These are phyloP conservation scores for Clonostachys rosea DNA, from an alignment of 2,329 filamentous ascomycete species.

Conservation along the genomic window DNA sequence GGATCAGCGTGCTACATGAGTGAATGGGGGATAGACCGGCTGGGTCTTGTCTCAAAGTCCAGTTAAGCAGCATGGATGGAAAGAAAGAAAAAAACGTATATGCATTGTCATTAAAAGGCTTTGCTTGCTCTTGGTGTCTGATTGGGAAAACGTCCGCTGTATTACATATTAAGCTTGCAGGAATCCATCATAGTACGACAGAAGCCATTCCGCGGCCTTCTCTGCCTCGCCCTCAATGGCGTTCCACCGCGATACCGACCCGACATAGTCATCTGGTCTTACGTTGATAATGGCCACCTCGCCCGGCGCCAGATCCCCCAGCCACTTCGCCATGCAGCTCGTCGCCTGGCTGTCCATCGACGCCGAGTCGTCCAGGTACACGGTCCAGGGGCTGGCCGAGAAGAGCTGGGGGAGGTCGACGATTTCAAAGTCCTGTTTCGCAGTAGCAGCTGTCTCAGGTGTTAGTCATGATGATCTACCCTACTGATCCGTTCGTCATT, in stretches of 20 bases:
- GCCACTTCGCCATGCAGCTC: slow-evolving; percentile 63
- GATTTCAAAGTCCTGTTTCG: slow-evolving; percentile 52
- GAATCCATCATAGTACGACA: slow-evolving; percentile 49
- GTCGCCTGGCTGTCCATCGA: slow-evolving; percentile 42
- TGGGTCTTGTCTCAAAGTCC: no score
- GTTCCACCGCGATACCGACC: slow-evolving; percentile 53
- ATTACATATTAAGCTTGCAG: neutral
- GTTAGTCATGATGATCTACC: slow-evolving; percentile 6
- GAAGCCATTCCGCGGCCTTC: slow-evolving; percentile 49
- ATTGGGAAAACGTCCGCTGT: no score
- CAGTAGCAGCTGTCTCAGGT: neutral
- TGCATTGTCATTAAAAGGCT: no score
- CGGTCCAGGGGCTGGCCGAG: slow-evolving; percentile 63
- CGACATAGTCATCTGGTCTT: slow-evolving; percentile 70
- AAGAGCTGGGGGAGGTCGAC: slow-evolving; percentile 57
- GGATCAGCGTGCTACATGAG: no score
- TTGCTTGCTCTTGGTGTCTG: no score
- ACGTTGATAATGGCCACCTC: slow-evolving; percentile 64
- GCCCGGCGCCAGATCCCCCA: slow-evolving; percentile 49
- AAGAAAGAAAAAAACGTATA: no score
- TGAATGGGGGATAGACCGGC: no score
- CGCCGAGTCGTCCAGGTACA: slow-evolving; percentile 65
- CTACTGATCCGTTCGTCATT: neutral
- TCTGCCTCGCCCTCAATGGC: slow-evolving; percentile 43
- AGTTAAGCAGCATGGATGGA: no score